Evolutionary conservation across 2,329 filamentous ascomycete species (phyloP).

Genomic region (Phaeoacremonium minimum): DNA sequence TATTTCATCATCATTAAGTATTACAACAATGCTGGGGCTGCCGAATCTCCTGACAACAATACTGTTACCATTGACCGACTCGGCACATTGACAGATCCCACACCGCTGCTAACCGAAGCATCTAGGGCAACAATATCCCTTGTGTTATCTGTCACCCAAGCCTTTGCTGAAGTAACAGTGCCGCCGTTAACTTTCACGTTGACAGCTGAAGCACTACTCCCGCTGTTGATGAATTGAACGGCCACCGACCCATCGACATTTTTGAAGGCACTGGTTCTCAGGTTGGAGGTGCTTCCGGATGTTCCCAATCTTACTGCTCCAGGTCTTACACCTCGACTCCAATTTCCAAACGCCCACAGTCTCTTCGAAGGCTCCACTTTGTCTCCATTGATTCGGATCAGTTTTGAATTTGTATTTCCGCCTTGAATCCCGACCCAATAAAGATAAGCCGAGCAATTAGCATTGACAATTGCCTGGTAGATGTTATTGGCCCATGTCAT

Average conservation of each 20-base stretch:
- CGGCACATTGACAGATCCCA: conserved; percentile 8
- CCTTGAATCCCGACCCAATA: conserved; percentile 15
- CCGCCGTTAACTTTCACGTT: conserved; percentile 18
- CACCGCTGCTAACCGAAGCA: conserved; percentile 4
- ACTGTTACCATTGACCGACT: conserved; percentile 11
- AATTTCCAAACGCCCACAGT: conserved; percentile 16
- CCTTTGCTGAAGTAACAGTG: conserved; percentile 15
- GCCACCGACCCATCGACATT: conserved; percentile 17
- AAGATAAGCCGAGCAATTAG: conserved; percentile 39
- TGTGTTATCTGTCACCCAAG: conserved; percentile 29
- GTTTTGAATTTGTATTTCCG: conserved; percentile 14
- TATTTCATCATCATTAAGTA: too few species aligned
- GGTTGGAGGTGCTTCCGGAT: conserved; percentile 6
- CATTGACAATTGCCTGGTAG: conserved; percentile 28
- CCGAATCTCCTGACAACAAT: too few species aligned
- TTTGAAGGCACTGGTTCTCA: conserved; percentile 17
- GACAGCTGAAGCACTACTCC: conserved; percentile 15
- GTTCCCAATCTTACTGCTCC: conserved; percentile 11
- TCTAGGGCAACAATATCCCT: conserved; percentile 11
- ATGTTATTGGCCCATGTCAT: conserved; percentile 42
- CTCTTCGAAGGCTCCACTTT: conserved; percentile 11
- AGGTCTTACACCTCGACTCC: conserved; percentile 12
- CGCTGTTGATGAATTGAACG: conserved; percentile 15
- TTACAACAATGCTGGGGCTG: too few species aligned
- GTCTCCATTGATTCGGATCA: conserved; percentile 11